These are phyloP conservation scores for Haplosporangium gracile DNA, from an alignment of 192 early-diverging fungal genomes.

Conservation along the genomic window DNA sequence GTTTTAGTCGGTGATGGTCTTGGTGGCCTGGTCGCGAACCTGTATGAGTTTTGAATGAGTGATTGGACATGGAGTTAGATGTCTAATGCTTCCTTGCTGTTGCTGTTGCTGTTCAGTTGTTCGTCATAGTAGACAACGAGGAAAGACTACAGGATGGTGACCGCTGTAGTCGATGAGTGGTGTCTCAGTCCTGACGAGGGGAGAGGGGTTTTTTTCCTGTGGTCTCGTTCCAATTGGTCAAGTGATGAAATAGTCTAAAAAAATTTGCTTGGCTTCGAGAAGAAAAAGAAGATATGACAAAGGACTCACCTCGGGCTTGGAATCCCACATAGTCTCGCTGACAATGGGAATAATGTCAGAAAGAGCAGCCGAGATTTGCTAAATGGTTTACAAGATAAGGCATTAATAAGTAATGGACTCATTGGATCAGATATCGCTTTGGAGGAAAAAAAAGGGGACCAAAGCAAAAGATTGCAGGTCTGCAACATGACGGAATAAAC, in stretches of 20 bases:
- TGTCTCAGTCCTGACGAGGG: constrained; percentile 11
- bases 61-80: too few relatives aligned
- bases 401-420: not conserved
- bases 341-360: constrained; percentile 79
- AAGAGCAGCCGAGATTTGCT: constrained; percentile 63
- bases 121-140: not conserved
- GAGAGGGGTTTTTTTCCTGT: constrained; percentile 14
- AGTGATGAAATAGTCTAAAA: not conserved
- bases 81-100: too few relatives aligned
- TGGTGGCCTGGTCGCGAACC: constrained; percentile 65
- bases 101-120: not conserved
- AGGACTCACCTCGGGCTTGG: constrained; percentile 79
- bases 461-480: not conserved
- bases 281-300: not conserved
- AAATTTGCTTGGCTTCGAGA: not conserved
- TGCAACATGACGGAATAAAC: too few relatives aligned
- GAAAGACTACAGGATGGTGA: not conserved
- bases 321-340: constrained; percentile 86
- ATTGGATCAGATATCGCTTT: not conserved
- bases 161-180: not conserved
- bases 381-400: not conserved
- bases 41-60: not conserved
- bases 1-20: constrained; percentile 75
- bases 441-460: not conserved
- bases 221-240: not conserved